Conservation (phyloP, 306 rosid genomes). For the Begonia masoniana region DNA sequence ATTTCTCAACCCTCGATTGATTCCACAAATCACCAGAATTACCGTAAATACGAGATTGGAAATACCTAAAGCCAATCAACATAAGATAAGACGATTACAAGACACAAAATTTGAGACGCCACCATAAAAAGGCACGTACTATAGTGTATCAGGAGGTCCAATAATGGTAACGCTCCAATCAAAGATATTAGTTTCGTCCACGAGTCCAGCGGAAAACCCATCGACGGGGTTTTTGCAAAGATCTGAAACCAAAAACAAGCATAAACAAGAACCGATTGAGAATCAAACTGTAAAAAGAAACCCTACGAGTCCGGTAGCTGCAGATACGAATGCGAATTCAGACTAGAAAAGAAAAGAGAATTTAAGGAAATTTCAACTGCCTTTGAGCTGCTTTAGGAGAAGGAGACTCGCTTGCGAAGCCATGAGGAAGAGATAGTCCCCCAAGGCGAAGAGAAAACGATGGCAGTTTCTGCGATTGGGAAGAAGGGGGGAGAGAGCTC, state of each 20-base stretch:
- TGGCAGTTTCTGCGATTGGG: slow-evolving; percentile 15
- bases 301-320: background rate
- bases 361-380: slow-evolving; percentile 12
- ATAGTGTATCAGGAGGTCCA: slow-evolving; percentile 98
- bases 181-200: slow-evolving; percentile 76
- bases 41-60: no score
- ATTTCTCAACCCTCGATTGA: no score
- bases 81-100: background rate
- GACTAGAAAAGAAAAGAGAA: background rate
- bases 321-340: background rate
- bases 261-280: slow-evolving; percentile 4
- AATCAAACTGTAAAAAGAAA: slow-evolving; percentile 11
- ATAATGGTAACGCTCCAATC: slow-evolving; percentile 98
- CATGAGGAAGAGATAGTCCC: slow-evolving; percentile 21
- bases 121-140: slow-evolving; percentile 27
- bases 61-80: no score
- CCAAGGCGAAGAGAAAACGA: slow-evolving; percentile 4
- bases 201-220: slow-evolving; percentile 95
- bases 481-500: slow-evolving; percentile 10
- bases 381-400: slow-evolving; percentile 92
- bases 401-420: slow-evolving; percentile 93
- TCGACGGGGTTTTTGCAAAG: slow-evolving; percentile 93
- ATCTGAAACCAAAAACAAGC: slow-evolving; percentile 32
- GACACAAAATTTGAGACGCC: background rate
- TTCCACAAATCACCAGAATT: no score